A percentile compares a stretch with the other conserved stretches of the same genome.
These are phyloP conservation scores for Hippophae tibetana DNA, from an alignment of 306 rosid genomes.

Conservation along the genomic window DNA sequence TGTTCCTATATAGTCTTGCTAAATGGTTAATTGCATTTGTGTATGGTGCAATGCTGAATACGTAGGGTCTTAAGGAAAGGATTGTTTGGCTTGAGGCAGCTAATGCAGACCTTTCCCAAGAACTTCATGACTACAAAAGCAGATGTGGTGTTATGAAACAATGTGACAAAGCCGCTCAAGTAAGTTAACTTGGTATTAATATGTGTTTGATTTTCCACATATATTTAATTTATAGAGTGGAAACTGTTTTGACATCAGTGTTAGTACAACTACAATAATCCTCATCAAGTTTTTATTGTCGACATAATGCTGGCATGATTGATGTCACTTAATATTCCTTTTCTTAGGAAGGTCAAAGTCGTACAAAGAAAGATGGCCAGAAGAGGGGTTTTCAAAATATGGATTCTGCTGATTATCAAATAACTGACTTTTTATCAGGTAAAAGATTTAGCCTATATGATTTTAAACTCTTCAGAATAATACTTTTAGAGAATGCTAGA, in stretches of 20 bases:
- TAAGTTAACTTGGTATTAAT: conserved; percentile 22
- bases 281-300: neutral
- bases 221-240: neutral
- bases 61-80: conserved; percentile 62
- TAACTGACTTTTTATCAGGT: conserved; percentile 51
- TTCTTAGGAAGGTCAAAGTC: conserved; percentile 34
- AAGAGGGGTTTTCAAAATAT: conserved; percentile 43
- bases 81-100: conserved; percentile 68
- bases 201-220: too few relatives aligned
- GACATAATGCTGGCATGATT: conserved; percentile 4
- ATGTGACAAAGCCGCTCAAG: conserved; percentile 43
- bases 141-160: conserved; percentile 39
- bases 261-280: neutral
- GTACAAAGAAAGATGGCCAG: conserved; percentile 40
- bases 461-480: conserved; percentile 8
- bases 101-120: conserved; percentile 48
- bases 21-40: conserved; percentile 4
- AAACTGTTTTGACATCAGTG: too few relatives aligned
- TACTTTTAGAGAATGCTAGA: conserved; percentile 6
- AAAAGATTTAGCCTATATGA: conserved; percentile 4
- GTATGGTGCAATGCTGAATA: conserved; percentile 18
- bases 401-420: conserved; percentile 41
- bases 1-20: neutral
- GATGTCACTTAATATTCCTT: conserved; percentile 13
- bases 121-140: conserved; percentile 66